phyloP scores from a whole-genome alignment of 1,284 basidiomycete species.

The Apiotrichum siamense region DNA sequence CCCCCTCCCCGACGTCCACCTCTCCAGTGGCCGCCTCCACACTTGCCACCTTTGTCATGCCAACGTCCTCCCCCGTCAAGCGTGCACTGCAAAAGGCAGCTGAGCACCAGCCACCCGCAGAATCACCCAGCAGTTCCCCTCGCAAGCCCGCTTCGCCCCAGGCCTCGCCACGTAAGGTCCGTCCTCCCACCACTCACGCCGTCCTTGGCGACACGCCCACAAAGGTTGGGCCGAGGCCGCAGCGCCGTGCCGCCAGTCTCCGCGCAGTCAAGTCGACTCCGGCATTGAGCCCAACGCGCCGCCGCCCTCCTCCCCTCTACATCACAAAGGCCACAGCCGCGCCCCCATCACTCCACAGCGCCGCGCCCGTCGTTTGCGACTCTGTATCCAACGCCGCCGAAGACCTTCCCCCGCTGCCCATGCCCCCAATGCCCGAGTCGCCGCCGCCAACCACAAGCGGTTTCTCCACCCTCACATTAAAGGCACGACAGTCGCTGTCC shows the following conservation, averaged over 20 bases:
- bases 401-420: slow-evolving; percentile 41
- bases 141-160: not conserved
- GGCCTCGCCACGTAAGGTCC: not conserved
- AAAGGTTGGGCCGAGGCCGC: not conserved
- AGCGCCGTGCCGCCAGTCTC: slow-evolving; percentile 5
- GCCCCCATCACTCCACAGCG: slow-evolving; percentile 25
- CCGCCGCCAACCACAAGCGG: slow-evolving; percentile 1
- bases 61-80: not conserved
- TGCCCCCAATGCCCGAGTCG: slow-evolving; percentile 9
- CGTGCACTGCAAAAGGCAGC: not conserved
- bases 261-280: slow-evolving; percentile 10
- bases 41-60: not conserved
- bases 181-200: not conserved
- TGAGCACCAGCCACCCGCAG: too few species aligned
- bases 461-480: slow-evolving; percentile 22
- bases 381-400: slow-evolving; percentile 36
- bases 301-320: slow-evolving; percentile 14
- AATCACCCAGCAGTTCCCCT: too few species aligned
- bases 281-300: not conserved
- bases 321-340: slow-evolving; percentile 27
- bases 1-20: not conserved
- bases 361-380: slow-evolving; percentile 41
- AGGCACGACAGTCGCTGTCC: slow-evolving; percentile 31
- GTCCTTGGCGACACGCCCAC: not conserved
- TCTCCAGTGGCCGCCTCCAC: not conserved